Base-by-base conservation (phyloP, 1,284 basidiomycete species). In the Microbotryum saponariae region DNA sequence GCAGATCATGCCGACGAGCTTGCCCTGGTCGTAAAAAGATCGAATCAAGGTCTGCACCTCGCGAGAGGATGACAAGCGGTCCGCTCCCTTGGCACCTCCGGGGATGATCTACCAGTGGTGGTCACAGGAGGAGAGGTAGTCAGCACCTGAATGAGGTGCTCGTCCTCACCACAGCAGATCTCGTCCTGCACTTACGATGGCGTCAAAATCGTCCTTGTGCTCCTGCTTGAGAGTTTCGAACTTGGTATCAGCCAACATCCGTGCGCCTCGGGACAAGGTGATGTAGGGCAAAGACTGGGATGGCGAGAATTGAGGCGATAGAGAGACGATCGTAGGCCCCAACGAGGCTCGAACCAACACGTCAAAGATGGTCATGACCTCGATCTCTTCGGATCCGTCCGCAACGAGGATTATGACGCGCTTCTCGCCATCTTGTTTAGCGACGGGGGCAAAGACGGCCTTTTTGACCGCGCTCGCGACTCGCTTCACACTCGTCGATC, bases 321-420 rank as follows among this genome's bases (percentile, higher is more conserved):
- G 50, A n/a, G 54, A 58, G 50, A 57, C 65, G 61, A 69, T 31
- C 16, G 56, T 53, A 12, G 67, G 67, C 6, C 75, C 67, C 21
- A 89, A 77, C 10, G 85, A 85, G 6, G 83, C 88, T 37, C 88
- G 85, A 33, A 88, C 83, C 59, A 89, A 83, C 5, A 85, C 86
- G 72, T 89, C 88, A 71, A 86, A 89, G 10, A 83, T 80, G 74
- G 89, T 85, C 12, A 86, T 86, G 69, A 85, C 88, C 71, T 92
- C 89, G 83, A 89, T 89, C 75, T 91, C 88, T 72, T 92, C 89
- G 0, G 88, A 89, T 9, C 89, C 90, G 72, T 91, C 82, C n/a
- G 89, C 86, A n/a, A 91, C 82, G 25, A 91, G 78, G 57, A 91
- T 80, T 29, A 89, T 76, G 25, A 85, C 87, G 42, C 65, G 20